A percentile compares a stretch with the other conserved stretches of the same genome.
phyloP scores from a whole-genome alignment of 2,329 filamentous ascomycete species.

The Anthostomella pinea region DNA sequence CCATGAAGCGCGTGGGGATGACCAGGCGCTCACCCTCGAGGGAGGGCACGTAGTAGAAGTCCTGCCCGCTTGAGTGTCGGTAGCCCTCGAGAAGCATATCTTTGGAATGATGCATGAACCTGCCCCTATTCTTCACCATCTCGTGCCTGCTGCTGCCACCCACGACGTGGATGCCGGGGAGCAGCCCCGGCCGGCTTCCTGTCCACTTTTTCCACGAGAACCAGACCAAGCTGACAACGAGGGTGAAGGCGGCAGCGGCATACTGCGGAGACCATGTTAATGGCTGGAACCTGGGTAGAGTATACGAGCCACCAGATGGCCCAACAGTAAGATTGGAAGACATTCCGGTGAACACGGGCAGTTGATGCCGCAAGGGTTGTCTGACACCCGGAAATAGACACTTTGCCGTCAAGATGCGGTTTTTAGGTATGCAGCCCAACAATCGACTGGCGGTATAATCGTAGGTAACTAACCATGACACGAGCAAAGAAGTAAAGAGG shows the following conservation, averaged over 20 bases:
- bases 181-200: not conserved
- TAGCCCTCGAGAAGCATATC: slow-evolving; percentile 9
- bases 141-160: slow-evolving; percentile 8
- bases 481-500: too few relatives aligned
- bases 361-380: too few relatives aligned
- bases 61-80: slow-evolving; percentile 1
- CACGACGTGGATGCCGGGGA: slow-evolving; percentile 10
- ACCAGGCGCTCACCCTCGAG: slow-evolving; percentile 28
- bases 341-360: too few relatives aligned
- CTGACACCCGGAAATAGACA: too few relatives aligned
- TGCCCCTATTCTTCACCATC: slow-evolving; percentile 4
- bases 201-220: not conserved
- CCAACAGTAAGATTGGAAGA: not conserved
- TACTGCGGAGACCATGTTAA: slow-evolving; percentile 1
- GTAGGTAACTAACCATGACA: too few relatives aligned
- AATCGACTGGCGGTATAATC: too few relatives aligned
- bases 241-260: not conserved
- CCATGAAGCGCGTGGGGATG: slow-evolving; percentile 26
- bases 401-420: too few relatives aligned
- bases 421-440: too few relatives aligned
- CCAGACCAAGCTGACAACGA: not conserved
- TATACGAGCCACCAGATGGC: not conserved
- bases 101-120: slow-evolving; percentile 6
- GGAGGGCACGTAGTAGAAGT: slow-evolving; percentile 26
- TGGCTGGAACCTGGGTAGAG: not conserved